Conservation (phyloP, 495 filamentous ascomycete genomes). For the Staphylotrichum longicolle region DNA sequence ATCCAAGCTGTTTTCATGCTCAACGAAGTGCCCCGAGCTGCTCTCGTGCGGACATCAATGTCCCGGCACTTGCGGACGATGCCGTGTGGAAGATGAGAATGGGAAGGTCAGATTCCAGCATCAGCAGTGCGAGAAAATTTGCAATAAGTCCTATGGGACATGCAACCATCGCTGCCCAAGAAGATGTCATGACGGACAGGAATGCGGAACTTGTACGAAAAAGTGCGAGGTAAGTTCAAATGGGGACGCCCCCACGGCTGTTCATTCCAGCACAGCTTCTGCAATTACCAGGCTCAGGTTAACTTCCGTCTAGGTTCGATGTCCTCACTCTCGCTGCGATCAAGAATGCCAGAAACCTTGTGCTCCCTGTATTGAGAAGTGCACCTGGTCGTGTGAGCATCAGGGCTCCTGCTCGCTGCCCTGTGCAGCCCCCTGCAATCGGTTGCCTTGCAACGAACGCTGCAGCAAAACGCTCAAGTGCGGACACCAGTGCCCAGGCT, state of each 20-base stretch:
- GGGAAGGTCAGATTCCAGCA: slow-evolving; percentile 41
- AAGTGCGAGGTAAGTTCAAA: slow-evolving; percentile 51
- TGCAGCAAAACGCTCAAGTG: slow-evolving; percentile 59
- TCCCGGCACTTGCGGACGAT: slow-evolving; percentile 49
- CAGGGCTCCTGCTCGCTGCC: slow-evolving; percentile 60
- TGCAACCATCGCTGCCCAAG: slow-evolving; percentile 53
- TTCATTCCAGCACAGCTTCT: not conserved
- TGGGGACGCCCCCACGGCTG: too few relatives aligned
- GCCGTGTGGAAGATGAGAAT: slow-evolving; percentile 36
- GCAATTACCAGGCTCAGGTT: not conserved
- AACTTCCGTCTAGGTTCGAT: slow-evolving; percentile 9
- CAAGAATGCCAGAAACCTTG: slow-evolving; percentile 63
- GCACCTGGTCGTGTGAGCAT: slow-evolving; percentile 53
- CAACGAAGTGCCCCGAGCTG: slow-evolving; percentile 41
- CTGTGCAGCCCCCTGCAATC: slow-evolving; percentile 70
- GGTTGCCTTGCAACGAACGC: slow-evolving; percentile 63
- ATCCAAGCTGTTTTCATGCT: slow-evolving; percentile 43
- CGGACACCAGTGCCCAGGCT: slow-evolving; percentile 54
- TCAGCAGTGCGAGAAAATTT: slow-evolving; percentile 48
- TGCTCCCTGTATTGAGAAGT: slow-evolving; percentile 57
- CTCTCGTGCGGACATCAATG: slow-evolving; percentile 65
- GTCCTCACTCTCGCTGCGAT: slow-evolving; percentile 56
- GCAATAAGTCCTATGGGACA: slow-evolving; percentile 53
- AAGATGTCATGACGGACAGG: slow-evolving; percentile 35
- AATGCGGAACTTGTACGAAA: slow-evolving; percentile 54